Evolutionary conservation across 2,329 filamentous ascomycete genomes (phyloP).

Genomic region (Aspergillus viridinutans): DNA sequence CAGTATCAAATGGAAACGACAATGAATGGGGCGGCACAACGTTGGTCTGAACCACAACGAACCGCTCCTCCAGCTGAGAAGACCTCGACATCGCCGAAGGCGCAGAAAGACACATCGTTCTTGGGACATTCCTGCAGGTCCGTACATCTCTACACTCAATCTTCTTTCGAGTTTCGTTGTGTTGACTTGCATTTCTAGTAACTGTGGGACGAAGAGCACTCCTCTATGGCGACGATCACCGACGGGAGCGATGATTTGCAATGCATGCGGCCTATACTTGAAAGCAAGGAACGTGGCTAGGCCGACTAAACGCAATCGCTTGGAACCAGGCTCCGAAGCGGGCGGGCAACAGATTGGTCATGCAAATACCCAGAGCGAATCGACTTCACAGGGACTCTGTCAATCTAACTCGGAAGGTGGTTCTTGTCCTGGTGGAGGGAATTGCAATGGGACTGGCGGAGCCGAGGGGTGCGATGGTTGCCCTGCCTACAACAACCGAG

Average conservation of each 20-base stretch:
- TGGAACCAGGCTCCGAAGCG: constrained; percentile 39
- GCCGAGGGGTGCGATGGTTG: constrained; percentile 94
- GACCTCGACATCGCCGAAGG: constrained; percentile 31
- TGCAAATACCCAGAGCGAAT: constrained; percentile 9
- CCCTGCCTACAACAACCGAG: constrained; percentile 93
- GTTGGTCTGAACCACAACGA: constrained; percentile 12
- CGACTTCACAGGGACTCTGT: constrained; percentile 20
- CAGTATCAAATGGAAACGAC: constrained; percentile 12
- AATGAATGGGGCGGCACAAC: constrained; percentile 15
- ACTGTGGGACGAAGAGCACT: constrained; percentile 90
- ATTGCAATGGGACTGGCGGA: constrained; percentile 93
- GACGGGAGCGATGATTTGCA: constrained; percentile 91
- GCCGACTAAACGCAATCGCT: constrained; percentile 82
- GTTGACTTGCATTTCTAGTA: constrained; percentile 52
- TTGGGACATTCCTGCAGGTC: constrained; percentile 41
- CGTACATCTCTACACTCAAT: constrained; percentile 9
- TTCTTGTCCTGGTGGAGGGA: constrained; percentile 92
- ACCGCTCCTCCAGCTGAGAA: constrained; percentile 18
- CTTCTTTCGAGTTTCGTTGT: background rate
- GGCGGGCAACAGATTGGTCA: constrained; percentile 26
- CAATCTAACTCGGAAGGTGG: constrained; percentile 61
- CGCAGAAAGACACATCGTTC: constrained; percentile 36
- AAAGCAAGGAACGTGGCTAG: constrained; percentile 90
- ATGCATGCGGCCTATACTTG: constrained; percentile 90
- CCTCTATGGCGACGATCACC: constrained; percentile 93